Percentiles rank a stretch among this genome's conserved stretches.
Evolutionary conservation across 2,329 filamentous ascomycete species (phyloP).

Genomic region (Aspergillus versicolor): DNA sequence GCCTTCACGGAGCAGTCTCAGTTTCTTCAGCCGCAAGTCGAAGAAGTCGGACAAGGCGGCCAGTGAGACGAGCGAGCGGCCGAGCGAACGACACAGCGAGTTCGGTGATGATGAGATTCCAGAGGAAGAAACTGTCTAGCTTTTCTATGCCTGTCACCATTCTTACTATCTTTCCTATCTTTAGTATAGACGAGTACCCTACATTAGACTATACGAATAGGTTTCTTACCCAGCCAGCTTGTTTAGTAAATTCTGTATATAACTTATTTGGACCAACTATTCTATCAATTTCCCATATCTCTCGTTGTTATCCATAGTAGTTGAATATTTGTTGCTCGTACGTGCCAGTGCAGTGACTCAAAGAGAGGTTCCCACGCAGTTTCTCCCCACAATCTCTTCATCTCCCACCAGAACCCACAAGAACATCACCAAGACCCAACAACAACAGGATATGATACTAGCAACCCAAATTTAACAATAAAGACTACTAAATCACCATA

Average conservation of each 20-base stretch:
- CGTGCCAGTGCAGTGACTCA: too few species aligned
- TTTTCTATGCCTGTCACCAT: not conserved
- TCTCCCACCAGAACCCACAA: not conserved
- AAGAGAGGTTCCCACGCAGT: not conserved
- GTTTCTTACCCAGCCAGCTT: not conserved
- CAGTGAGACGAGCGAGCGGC: slow-evolving; percentile 45
- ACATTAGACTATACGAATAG: not conserved
- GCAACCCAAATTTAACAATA: not conserved
- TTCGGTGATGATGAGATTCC: slow-evolving; percentile 43
- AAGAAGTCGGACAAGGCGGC: slow-evolving; percentile 43
- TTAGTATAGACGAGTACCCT: not conserved
- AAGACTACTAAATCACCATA: not conserved
- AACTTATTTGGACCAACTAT: not conserved
- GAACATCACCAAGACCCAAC: not conserved
- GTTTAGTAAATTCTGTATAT: not conserved
- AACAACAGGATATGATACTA: not conserved
- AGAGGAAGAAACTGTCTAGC: slow-evolving; percentile 26
- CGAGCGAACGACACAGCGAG: slow-evolving; percentile 46
- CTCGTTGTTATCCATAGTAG: not conserved
- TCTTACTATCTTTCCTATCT: not conserved
- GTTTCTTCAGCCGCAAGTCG: slow-evolving; percentile 50
- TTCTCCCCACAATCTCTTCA: slow-evolving; percentile 7
- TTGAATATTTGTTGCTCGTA: too few species aligned
- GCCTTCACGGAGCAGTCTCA: slow-evolving; percentile 45
- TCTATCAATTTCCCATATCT: not conserved